A percentile compares a stretch with the other conserved stretches of the same genome.
Evolutionary conservation across 768 basidiomycete species (phyloP).

Genomic region (Xerocomellus intermedius): DNA sequence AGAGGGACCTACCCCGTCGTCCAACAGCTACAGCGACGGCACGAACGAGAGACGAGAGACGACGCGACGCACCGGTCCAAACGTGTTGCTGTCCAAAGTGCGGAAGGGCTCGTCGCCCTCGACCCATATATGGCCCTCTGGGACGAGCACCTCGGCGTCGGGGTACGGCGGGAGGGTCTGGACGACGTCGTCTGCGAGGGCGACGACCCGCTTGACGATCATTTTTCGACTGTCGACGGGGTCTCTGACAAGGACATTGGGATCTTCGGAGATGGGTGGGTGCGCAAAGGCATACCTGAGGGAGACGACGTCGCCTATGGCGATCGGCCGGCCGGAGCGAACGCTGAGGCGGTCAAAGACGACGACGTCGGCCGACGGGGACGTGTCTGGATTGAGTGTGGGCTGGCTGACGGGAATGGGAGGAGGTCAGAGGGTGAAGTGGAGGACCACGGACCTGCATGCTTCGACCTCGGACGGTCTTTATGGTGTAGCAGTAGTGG

Average conservation of each 20-base stretch:
- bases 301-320: slow-evolving; percentile 64
- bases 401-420: slow-evolving; percentile 48
- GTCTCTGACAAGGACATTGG: slow-evolving; percentile 43
- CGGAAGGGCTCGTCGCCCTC: slow-evolving; percentile 48
- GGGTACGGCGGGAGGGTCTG: slow-evolving; percentile 71
- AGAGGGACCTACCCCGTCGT: slow-evolving; percentile 35
- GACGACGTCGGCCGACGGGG: slow-evolving; percentile 57
- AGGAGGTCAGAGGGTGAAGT: neutral
- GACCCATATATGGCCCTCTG: slow-evolving; percentile 69
- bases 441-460: slow-evolving; percentile 57
- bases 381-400: slow-evolving; percentile 72
- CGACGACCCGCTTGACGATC: slow-evolving; percentile 67
- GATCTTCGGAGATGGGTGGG: neutral
- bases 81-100: slow-evolving; percentile 69
- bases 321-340: slow-evolving; percentile 34
- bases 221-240: slow-evolving; percentile 52
- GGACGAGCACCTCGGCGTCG: slow-evolving; percentile 50
- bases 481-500: slow-evolving; percentile 51
- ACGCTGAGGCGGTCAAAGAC: slow-evolving; percentile 57
- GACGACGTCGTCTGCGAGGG: slow-evolving; percentile 59
- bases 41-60: neutral
- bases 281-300: slow-evolving; percentile 42
- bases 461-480: slow-evolving; percentile 58
- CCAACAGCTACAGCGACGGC: neutral
- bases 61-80: slow-evolving; percentile 56